These are phyloP conservation scores for Chamaenerion angustifolium DNA, from an alignment of 345 rosid genomes.

Conservation along the genomic window DNA sequence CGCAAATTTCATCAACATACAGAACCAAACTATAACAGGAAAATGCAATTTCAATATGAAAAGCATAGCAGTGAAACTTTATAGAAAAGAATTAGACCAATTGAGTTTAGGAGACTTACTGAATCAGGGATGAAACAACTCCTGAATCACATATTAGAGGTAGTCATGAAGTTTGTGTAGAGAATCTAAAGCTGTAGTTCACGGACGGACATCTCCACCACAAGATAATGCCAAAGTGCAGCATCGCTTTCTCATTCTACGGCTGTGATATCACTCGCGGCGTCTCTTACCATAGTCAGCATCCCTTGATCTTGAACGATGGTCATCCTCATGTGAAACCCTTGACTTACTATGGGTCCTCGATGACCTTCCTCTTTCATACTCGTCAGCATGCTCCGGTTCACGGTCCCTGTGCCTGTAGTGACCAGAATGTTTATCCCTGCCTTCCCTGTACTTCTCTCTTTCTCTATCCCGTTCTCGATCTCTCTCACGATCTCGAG, in stretches of 20 bases:
- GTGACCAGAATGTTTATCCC: slow-evolving; percentile 43
- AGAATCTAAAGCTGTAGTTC: slow-evolving; percentile 1
- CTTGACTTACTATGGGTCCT: slow-evolving; percentile 51
- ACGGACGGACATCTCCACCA: neutral
- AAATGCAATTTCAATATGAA: too few species aligned
- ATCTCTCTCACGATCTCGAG: slow-evolving; percentile 25
- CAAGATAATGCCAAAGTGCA: neutral
- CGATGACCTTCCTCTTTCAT: slow-evolving; percentile 55
- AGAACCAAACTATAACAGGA: too few species aligned
- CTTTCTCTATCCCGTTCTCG: slow-evolving; percentile 35
- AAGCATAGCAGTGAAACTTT: neutral
- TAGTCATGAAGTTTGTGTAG: neutral
- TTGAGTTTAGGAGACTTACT: neutral
- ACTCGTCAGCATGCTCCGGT: slow-evolving; percentile 45
- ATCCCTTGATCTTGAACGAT: slow-evolving; percentile 59
- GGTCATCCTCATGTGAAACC: slow-evolving; percentile 47
- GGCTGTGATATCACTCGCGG: slow-evolving; percentile 24
- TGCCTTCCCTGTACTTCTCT: slow-evolving; percentile 46
- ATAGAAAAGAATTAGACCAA: neutral
- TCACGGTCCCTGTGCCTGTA: slow-evolving; percentile 44
- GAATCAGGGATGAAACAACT: neutral
- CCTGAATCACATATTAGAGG: slow-evolving; percentile 1
- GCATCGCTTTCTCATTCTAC: neutral
- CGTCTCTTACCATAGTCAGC: slow-evolving; percentile 79
- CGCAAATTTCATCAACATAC: too few species aligned